These are phyloP conservation scores for Marasmius fiardii DNA, from an alignment of 1,284 basidiomycete species.

Conservation along the genomic window DNA sequence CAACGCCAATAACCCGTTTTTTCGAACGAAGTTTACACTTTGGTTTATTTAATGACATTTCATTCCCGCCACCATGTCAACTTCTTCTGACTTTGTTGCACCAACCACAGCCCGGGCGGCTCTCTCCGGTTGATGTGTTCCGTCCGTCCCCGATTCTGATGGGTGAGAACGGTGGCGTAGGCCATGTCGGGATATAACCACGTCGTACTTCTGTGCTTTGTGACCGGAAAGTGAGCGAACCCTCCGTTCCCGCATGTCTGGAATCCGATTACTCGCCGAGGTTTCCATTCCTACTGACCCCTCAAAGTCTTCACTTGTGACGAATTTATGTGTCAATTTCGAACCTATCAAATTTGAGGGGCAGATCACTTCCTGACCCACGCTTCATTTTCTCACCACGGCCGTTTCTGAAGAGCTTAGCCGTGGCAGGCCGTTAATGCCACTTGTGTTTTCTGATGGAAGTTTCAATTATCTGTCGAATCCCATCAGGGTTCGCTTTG, in stretches of 20 bases:
- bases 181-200: neutral
- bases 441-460: conserved; percentile 1
- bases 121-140: neutral
- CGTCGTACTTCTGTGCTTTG: neutral
- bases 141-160: neutral
- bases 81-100: too few species aligned
- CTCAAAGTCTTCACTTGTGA: neutral
- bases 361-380: neutral
- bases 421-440: neutral
- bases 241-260: neutral
- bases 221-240: neutral
- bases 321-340: neutral
- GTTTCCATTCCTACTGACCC: neutral
- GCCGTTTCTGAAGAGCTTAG: neutral
- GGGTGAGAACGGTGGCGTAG: neutral
- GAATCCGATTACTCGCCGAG: neutral
- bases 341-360: neutral
- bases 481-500: neutral
- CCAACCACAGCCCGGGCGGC: too few species aligned
- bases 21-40: too few species aligned
- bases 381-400: neutral
- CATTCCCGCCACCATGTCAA: too few species aligned
- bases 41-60: too few species aligned
- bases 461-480: neutral
- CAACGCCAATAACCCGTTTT: too few species aligned